These are phyloP conservation scores for Penicillium sp. DNA, from an alignment of 2,329 filamentous ascomycete species.

Conservation along the genomic window DNA sequence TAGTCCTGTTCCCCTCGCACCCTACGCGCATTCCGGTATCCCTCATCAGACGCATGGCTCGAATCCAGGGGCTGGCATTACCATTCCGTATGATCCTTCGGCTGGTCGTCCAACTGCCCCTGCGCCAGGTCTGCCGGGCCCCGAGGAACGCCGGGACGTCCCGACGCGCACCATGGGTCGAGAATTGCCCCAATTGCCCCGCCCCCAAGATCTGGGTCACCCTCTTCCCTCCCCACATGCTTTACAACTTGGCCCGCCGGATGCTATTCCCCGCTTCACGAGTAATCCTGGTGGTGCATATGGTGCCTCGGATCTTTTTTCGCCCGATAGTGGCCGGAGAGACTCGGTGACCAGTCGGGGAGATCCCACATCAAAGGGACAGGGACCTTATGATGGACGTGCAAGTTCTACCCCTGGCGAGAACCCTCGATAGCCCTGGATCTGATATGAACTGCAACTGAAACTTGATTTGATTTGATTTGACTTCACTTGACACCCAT, in stretches of 20 bases:
- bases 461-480: background rate
- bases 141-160: constrained; percentile 22
- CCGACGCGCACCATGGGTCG: constrained; percentile 20
- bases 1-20: constrained; percentile 27
- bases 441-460: background rate
- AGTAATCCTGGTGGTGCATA: constrained; percentile 21
- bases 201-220: constrained; percentile 18
- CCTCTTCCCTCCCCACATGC: constrained; percentile 31
- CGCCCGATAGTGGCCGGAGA: constrained; percentile 26
- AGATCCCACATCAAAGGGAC: constrained; percentile 19
- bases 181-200: constrained; percentile 30
- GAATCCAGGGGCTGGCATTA: background rate
- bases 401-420: constrained; percentile 21
- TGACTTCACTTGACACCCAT: background rate
- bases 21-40: constrained; percentile 13
- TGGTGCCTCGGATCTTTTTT: constrained; percentile 24
- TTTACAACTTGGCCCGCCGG: constrained; percentile 30
- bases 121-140: constrained; percentile 7
- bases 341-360: constrained; percentile 25
- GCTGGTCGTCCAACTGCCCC: constrained; percentile 15
- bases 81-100: constrained; percentile 21
- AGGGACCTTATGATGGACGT: constrained; percentile 20
- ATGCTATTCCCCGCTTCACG: constrained; percentile 26
- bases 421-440: constrained; percentile 1
- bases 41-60: constrained; percentile 1